Base-by-base conservation (phyloP, 805 yeast species). In the Sugiyamaella floridensis region DNA sequence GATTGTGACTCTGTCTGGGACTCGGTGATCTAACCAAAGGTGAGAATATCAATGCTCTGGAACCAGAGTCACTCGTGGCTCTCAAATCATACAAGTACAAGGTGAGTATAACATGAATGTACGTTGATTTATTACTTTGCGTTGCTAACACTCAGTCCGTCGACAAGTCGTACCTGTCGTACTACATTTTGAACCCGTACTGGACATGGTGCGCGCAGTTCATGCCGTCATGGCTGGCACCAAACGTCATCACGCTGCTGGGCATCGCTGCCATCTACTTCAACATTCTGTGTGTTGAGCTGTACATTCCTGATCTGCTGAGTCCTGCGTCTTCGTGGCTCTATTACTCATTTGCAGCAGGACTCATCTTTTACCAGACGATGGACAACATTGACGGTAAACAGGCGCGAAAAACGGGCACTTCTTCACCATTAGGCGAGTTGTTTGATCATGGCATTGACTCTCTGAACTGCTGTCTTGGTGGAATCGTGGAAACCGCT, bases 371-470 rank as follows among this genome's bases (percentile, higher is more conserved):
- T 77, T 92, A 92, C 70, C 97, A 93, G 67, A 92, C 98, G 0
- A 88, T 93, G 74, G 98, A 93, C 71, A 96, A 96, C 5, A 87
- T 96, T 67, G 98, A 92, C 71, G 98, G 98, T 7, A 82, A 87
- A 63, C 99, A 92, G 68, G 98, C 98, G 20, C 81, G 98, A 63
- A 79, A 86, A 61, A 93, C 97, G 0, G 95, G 95, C 11, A 95
- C 90, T 67, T 80, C 89, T 47, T 95, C 97, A 3, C 98, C 99
- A 0, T 72, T 92, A 59, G 98, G 99, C 37, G 98, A 92, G 68
- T 75, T 93, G 55, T 93, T 92, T 64, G 98, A 93, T 67, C 98
- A 93, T 63, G 89, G 96, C 53, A 78, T 81, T 32, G 86, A 82
- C 63, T 79, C 86, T 1, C 66, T 81, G 49, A 88, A 88, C 65